Evolutionary conservation across 495 filamentous ascomycete genomes (phyloP).

Genomic region (Hypoxylon fuscum): DNA sequence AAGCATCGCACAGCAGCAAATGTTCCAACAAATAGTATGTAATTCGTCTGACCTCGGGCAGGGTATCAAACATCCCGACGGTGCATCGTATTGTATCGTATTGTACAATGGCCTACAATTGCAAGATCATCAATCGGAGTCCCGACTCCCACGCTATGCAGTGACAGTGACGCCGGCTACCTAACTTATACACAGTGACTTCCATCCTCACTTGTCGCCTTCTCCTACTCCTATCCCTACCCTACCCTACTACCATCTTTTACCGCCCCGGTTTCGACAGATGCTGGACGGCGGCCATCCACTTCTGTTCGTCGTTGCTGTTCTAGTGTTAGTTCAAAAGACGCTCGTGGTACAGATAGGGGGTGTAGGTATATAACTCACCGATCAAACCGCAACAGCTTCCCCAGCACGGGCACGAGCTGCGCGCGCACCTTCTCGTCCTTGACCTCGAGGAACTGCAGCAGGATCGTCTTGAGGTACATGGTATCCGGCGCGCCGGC

Average conservation of each 20-base stretch:
- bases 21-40: too few relatives aligned
- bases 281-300: constrained; percentile 38
- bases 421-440: constrained; percentile 91
- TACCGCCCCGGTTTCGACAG: constrained; percentile 33
- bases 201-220: background rate
- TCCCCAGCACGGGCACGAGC: constrained; percentile 89
- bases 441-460: constrained; percentile 94
- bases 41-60: too few relatives aligned
- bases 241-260: too few relatives aligned
- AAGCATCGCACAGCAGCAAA: too few relatives aligned
- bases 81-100: background rate
- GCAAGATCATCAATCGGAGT: too few relatives aligned
- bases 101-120: too few relatives aligned
- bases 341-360: too few relatives aligned
- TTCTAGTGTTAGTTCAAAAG: constrained; percentile 14
- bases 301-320: constrained; percentile 41
- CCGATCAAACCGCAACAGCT: constrained; percentile 91
- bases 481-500: constrained; percentile 71
- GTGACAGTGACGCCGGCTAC: constrained; percentile 12
- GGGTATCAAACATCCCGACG: background rate
- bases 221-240: background rate
- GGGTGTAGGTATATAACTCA: constrained; percentile 54
- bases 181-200: constrained; percentile 7
- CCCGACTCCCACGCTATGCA: constrained; percentile 40
- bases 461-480: constrained; percentile 93